Evolutionary conservation across 345 rosid species (phyloP).

Genomic region (Eucalyptus pauciflora): DNA sequence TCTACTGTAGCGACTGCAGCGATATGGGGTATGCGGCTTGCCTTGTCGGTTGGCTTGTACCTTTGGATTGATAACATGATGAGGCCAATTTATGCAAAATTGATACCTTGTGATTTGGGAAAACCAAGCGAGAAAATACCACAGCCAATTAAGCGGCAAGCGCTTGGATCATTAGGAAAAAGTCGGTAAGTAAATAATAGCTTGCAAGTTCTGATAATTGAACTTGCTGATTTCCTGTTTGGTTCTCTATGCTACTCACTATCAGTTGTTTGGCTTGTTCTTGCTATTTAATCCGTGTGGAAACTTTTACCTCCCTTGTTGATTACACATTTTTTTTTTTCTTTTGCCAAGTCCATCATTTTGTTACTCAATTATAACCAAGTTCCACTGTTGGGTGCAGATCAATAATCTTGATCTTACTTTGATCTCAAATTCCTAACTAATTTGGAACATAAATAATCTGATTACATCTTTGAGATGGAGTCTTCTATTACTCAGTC

Average conservation of each 20-base stretch:
- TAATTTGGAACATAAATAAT: neutral
- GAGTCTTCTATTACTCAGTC: neutral
- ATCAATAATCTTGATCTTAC: neutral
- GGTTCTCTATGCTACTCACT: neutral
- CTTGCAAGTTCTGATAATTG: neutral
- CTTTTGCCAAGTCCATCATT: neutral
- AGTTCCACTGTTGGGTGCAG: neutral
- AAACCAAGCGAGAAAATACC: slow-evolving; percentile 35
- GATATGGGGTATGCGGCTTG: slow-evolving; percentile 89
- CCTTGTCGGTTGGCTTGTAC: slow-evolving; percentile 60
- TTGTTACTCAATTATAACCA: neutral
- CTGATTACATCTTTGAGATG: neutral
- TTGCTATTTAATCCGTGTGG: neutral
- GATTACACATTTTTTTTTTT: neutral
- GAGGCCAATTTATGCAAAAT: slow-evolving; percentile 85
- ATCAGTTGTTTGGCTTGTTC: neutral
- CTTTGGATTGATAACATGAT: slow-evolving; percentile 67
- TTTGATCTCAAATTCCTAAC: neutral
- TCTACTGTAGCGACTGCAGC: slow-evolving; percentile 80
- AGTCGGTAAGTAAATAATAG: slow-evolving; percentile 52
- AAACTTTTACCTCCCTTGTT: neutral
- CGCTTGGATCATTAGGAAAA: slow-evolving; percentile 90
- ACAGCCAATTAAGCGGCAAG: slow-evolving; percentile 58
- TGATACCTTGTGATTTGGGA: slow-evolving; percentile 92
- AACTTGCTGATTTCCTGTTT: neutral